Base-by-base conservation (phyloP, 1,284 basidiomycete species). In the Cryptococcus jaspeensis region DNA sequence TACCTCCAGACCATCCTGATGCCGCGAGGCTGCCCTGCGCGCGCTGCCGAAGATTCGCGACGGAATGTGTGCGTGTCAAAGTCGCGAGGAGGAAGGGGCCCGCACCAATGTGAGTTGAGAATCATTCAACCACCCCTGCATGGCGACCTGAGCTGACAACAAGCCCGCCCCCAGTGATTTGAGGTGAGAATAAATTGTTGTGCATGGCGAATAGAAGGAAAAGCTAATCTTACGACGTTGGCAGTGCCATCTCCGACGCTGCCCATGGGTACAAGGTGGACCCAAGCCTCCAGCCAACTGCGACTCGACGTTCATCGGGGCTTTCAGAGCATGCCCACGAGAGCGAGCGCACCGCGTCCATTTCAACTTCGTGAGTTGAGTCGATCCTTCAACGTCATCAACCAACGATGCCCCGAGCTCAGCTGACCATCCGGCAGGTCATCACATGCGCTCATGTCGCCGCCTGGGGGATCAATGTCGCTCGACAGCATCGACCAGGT, bases 1-100 rank as follows among this genome's bases (percentile, higher is more conserved):
- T 75, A 2, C 66, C 71, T 1, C 60, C 68, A 1, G 63, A 67
- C 43, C 71, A 75, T 52, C 73, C 72, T 0, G 72, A 73, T 42
- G 67, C 63, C 6, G 68, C 68, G n/a, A 72, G 67, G 45, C 62
- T 73, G 4, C 73, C 73, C 1, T 75, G 73, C 52, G 73, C 72
- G 2, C 52, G 73, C 35, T 75, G 73, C 47, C 58, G 73, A 3
- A 59, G 73, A 1, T 75, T 75, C 46, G 72, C 72, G 0, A 65
- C 68, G 7, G 71, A 75, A 15, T 75, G 73, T 46, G 61, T 70
- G 1, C 58, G 73, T n/a, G 62, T 72, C 51, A 64, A 65, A 22
- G 66, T 70, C 1, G 55, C 61, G 1, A 59, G 65, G 15, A 52
- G 69, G 18, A 75, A 75, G 58, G 73, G 73, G 1, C 73, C 73